These are phyloP conservation scores for Leucocoprinus birnbaumii DNA, from an alignment of 768 basidiomycete genomes.

Conservation along the genomic window DNA sequence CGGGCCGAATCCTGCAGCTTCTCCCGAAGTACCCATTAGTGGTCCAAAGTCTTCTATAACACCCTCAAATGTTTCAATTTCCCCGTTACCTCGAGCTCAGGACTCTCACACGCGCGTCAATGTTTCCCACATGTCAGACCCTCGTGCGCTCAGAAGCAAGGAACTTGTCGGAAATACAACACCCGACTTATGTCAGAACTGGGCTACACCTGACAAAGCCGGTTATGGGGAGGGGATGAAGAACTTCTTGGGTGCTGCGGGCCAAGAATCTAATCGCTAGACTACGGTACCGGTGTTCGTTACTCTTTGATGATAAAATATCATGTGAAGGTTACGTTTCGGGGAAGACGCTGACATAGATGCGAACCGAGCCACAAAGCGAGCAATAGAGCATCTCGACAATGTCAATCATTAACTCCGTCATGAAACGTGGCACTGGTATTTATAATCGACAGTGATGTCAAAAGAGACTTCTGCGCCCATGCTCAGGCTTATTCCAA, in stretches of 20 bases:
- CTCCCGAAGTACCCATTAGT: not conserved
- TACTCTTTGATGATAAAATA: not conserved
- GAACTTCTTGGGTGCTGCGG: not conserved
- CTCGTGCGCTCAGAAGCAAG: constrained; percentile 2
- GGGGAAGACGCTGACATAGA: not conserved
- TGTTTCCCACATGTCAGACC: constrained; percentile 8
- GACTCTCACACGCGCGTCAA: constrained; percentile 4
- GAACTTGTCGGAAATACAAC: not conserved
- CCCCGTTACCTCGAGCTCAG: not conserved
- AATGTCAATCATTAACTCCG: not conserved
- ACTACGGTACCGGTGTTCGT: not conserved
- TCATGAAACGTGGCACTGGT: not conserved
- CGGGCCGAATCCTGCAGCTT: not conserved
- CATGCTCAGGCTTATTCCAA: too few relatives aligned
- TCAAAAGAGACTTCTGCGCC: too few relatives aligned
- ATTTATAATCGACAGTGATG: not conserved
- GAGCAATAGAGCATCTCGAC: not conserved
- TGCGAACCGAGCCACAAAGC: not conserved
- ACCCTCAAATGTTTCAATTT: not conserved
- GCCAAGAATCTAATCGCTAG: not conserved
- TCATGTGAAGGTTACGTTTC: not conserved
- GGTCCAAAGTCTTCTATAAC: not conserved
- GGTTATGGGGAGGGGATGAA: not conserved
- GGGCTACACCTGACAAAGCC: constrained; percentile 7
- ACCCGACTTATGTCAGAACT: constrained; percentile 4